Evolutionary conservation across 2,329 filamentous ascomycete genomes (phyloP).

Genomic region (Huntiella abstrusa): DNA sequence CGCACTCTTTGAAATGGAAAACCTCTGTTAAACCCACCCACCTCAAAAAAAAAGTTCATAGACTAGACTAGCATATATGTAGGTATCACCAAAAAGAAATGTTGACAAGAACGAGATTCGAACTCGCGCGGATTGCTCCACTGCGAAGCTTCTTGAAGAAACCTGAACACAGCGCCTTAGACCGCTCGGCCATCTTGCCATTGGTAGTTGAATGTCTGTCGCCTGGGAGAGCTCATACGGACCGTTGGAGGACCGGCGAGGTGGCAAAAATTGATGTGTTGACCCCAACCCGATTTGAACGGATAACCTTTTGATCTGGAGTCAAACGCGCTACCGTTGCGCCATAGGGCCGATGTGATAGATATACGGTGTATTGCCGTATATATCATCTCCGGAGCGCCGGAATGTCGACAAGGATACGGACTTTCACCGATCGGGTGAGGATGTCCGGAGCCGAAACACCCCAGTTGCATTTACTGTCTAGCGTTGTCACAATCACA

Average conservation of each 20-base stretch:
- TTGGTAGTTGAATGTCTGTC: neutral
- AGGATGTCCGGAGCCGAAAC: too few species aligned
- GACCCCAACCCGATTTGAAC: slow-evolving; percentile 11
- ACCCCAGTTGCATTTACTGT: too few species aligned
- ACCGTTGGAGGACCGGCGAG: too few species aligned
- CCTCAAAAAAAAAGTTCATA: too few species aligned
- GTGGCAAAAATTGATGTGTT: neutral
- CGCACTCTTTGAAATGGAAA: neutral
- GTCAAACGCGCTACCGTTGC: slow-evolving; percentile 11
- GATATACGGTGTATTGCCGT: too few species aligned
- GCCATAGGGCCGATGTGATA: slow-evolving; percentile 4
- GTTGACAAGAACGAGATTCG: slow-evolving; percentile 17
- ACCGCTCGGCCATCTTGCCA: slow-evolving; percentile 9
- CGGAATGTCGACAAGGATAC: too few species aligned
- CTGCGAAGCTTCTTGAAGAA: slow-evolving; percentile 7
- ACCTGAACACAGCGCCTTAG: slow-evolving; percentile 8
- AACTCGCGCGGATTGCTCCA: slow-evolving; percentile 11
- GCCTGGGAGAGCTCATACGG: too few species aligned
- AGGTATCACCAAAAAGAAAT: slow-evolving; percentile 12
- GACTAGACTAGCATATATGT: neutral
- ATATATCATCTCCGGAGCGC: too few species aligned
- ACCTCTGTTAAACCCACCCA: too few species aligned
- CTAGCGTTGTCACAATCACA: too few species aligned
- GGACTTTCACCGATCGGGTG: too few species aligned
- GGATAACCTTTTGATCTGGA: slow-evolving; percentile 11